Percentiles rank a stretch among this genome's conserved stretches.
Evolutionary conservation across 805 yeast species (phyloP).

Genomic region (Saccharomycopsis synnaedendra): DNA sequence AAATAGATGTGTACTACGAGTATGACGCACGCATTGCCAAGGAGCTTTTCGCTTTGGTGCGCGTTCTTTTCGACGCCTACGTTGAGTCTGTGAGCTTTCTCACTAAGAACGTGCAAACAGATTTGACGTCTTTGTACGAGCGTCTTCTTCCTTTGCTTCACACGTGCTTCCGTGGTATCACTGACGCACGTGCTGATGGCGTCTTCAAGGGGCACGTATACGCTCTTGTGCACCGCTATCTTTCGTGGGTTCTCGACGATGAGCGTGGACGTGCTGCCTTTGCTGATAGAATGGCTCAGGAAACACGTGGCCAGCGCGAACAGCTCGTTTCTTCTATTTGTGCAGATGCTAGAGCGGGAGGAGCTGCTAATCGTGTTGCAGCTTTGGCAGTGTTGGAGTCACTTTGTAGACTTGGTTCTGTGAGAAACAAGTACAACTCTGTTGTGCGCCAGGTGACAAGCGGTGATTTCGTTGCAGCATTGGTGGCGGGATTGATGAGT

Average conservation of each 20-base stretch:
- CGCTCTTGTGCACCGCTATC: slow-evolving; percentile 54
- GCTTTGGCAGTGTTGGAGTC: slow-evolving; percentile 69
- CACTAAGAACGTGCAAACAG: slow-evolving; percentile 25
- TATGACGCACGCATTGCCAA: slow-evolving; percentile 56
- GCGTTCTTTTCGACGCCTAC: slow-evolving; percentile 53
- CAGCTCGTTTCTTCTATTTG: slow-evolving; percentile 54
- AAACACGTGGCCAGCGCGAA: slow-evolving; percentile 47
- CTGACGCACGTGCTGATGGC: slow-evolving; percentile 57
- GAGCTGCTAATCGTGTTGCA: slow-evolving; percentile 64
- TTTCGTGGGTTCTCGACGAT: slow-evolving; percentile 35
- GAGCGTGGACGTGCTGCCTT: slow-evolving; percentile 18
- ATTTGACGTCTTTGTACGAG: slow-evolving; percentile 27
- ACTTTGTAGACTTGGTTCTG: slow-evolving; percentile 22
- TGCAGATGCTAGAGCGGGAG: slow-evolving; percentile 71
- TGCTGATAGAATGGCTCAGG: slow-evolving; percentile 37
- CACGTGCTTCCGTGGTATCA: slow-evolving; percentile 63
- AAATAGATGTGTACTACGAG: slow-evolving; percentile 63
- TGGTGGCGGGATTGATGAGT: slow-evolving; percentile 52
- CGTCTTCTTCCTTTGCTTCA: slow-evolving; percentile 60
- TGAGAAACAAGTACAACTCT: slow-evolving; percentile 26
- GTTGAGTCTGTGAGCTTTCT: background rate
- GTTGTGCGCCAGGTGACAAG: slow-evolving; percentile 44
- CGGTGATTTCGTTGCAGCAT: slow-evolving; percentile 51
- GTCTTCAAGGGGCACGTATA: slow-evolving; percentile 70
- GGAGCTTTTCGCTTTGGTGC: slow-evolving; percentile 67